Conservation (phyloP, 2,329 filamentous ascomycete genomes). For the Teratosphaeria pseudoeucalypti region DNA sequence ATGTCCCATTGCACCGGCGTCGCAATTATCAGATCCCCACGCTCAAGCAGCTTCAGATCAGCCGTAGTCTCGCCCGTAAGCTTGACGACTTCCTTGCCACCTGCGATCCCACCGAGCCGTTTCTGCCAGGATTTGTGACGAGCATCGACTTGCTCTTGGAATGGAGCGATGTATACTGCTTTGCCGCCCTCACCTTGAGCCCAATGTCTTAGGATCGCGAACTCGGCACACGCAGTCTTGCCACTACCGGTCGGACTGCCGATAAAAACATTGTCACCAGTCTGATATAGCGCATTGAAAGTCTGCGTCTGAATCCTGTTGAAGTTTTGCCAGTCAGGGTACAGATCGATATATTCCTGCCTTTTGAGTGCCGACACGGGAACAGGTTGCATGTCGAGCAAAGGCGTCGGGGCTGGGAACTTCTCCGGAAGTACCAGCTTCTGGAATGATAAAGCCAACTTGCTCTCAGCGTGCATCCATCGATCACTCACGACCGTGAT, state of each 20-base stretch:
- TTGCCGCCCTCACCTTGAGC: constrained; percentile 58
- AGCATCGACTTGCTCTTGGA: constrained; percentile 82
- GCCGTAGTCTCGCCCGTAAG: constrained; percentile 85
- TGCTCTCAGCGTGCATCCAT: constrained; percentile 97
- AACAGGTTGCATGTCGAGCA: constrained; percentile 83
- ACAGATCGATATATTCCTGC: constrained; percentile 70
- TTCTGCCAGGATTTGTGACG: constrained; percentile 77
- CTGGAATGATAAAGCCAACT: constrained; percentile 85
- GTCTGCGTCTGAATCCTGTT: constrained; percentile 97
- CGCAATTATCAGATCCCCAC: constrained; percentile 79
- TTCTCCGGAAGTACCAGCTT: constrained; percentile 90
- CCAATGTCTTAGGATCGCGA: constrained; percentile 86
- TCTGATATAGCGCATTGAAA: constrained; percentile 85
- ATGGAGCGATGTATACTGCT: constrained; percentile 88
- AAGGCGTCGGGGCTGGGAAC: constrained; percentile 85
- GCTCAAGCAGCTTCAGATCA: constrained; percentile 79
- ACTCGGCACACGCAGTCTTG: constrained; percentile 94
- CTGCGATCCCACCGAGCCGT: constrained; percentile 59
- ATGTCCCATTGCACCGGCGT: constrained; percentile 95
- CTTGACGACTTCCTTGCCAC: constrained; percentile 85
- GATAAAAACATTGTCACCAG: constrained; percentile 87
- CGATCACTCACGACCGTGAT: constrained; percentile 88
- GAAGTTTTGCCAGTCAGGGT: constrained; percentile 76
- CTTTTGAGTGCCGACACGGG: constrained; percentile 82
- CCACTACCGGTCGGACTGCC: constrained; percentile 89